Evolutionary conservation across 1,284 basidiomycete species (phyloP).

Genomic region (Binderoboletus segoi): DNA sequence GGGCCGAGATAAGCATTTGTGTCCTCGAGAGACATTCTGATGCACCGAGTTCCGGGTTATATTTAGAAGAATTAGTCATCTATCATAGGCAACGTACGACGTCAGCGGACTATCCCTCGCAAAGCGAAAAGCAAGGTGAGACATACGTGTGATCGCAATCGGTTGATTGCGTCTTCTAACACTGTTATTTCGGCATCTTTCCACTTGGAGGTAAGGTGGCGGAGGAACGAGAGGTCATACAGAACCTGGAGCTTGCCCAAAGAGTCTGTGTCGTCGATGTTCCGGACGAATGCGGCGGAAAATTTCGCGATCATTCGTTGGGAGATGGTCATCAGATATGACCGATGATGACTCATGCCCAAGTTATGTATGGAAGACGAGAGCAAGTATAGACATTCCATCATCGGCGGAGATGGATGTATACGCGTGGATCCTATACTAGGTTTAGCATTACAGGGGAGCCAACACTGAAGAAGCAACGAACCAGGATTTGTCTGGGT

Average conservation of each 20-base stretch:
- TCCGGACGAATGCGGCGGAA: constrained; percentile 42
- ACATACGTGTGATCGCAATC: constrained; percentile 22
- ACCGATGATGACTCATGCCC: constrained; percentile 44
- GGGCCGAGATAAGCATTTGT: constrained; percentile 51
- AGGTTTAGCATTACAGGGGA: constrained; percentile 15
- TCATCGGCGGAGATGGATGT: constrained; percentile 55
- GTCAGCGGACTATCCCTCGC: constrained; percentile 1
- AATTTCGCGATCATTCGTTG: constrained; percentile 42
- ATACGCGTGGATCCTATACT: constrained; percentile 21
- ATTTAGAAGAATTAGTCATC: constrained; percentile 12
- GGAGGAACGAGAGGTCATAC: constrained; percentile 56
- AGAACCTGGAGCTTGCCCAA: constrained; percentile 31
- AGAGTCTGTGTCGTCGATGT: constrained; percentile 35
- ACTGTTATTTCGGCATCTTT: constrained; percentile 23
- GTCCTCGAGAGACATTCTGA: constrained; percentile 36
- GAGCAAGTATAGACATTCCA: constrained; percentile 57
- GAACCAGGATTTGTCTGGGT: constrained; percentile 13
- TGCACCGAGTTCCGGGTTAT: constrained; percentile 22
- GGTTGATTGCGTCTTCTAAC: constrained; percentile 35
- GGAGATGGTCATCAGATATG: constrained; percentile 36
- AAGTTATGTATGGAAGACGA: constrained; percentile 56
- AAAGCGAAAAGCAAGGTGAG: neutral
- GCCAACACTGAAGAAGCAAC: constrained; percentile 3
- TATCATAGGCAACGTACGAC: constrained; percentile 6
- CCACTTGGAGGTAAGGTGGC: constrained; percentile 44